Evolutionary conservation across 179 eudicot species (phyloP), one percentile per base, ranked within the genome.

Genomic region (Corrigiola litoralis): DNA sequence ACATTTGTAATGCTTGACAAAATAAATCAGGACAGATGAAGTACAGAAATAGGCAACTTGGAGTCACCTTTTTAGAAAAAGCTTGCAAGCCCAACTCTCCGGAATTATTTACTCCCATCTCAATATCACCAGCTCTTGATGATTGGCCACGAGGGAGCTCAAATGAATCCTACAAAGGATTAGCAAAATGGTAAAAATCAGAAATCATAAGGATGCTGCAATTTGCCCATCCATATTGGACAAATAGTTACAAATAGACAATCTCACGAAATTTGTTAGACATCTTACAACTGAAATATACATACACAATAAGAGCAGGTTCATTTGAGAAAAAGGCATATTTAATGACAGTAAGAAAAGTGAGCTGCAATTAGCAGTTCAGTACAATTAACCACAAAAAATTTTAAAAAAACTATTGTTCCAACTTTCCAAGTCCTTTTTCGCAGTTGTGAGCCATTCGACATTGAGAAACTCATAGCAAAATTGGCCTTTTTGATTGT

Each of bases 51-150:
- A 33, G 8, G 37, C 7, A 50, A 58, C 11, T 13, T 58, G 5
- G 7, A 33, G 58, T 50, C 64, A 87, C 99, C 97, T 88, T 75
- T 67, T 81, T 80, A 58, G 87, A 83, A 70, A 90, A 90, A 61
- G 57, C 75, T 28, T 86, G 89, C 81, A 94, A 72, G 66, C 87
- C 96, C 66, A 83, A 54, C 55, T 94, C 98, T 70, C 90, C 99
- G 20, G 99, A 87, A 68, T 81, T 77, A 57, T 84, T 68, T 55
- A 45, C 66, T 67, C 97, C 99, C 82, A 80, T 78, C 77, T 94
- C 99, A 72, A 88, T 58, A 76, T 94, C 99, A 20, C 84, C 79
- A 65, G 70, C 72, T 70, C 75, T 66, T 33, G 77, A 68, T 63
- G 78, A 70, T 65, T 79, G 79, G 44, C 70, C 80, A 8, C 86